Evolutionary conservation across 1,139 yeast species (phyloP), one percentile per base, ranked within the genome.

Genomic region (Zhuliangozyma blackwelliae): DNA sequence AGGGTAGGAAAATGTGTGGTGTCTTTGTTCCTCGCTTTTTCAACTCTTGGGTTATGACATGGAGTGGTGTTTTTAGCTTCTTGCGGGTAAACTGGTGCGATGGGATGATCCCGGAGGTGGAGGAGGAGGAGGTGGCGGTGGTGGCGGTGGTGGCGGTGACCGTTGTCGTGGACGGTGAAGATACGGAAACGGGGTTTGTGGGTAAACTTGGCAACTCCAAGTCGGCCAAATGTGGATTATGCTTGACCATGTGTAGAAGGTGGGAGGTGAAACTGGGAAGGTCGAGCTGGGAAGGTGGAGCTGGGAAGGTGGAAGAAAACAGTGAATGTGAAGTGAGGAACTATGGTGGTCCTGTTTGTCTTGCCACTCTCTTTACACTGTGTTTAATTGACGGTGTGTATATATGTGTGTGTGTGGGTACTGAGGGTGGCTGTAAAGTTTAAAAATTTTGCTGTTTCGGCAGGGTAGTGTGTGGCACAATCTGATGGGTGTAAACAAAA

Each of bases 1-100:
- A 83, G 0, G 92, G 90, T 31, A 84, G 64, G 44, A 83, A 69
- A 3, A 84, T 59, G 41, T 79, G 80, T 9, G 88, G 85, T 1
- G 79, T 70, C 48, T 75, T 75, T 5, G 80, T 61, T 2, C 79
- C 81, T 38, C 72, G 62, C 19, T 57, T 59, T 51, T 84, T 84
- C 42, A 84, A 57, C 42, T 79, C 85, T 9, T 75, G 75, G 0
- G 94, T 84, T 31, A 84, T 74, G 28, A 68, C 49, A 57, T 83
- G 92, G 33, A 84, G 68, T n/a, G 80, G 63, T 27, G 73, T 73
- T 52, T 80, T 79, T 21, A 83, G 69, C 37, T 79, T 79, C 47
- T 79, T 79, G 38, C 90, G 63, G 23, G 82, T 72, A 47, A 82
- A 78, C 46, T 76, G 81, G 28, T 48, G 55, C 7, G 51, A 35